Percentiles rank a stretch among this genome's conserved stretches.
phyloP scores from a whole-genome alignment of 2,329 filamentous ascomycete genomes.

The Leptodontidium sp. region DNA sequence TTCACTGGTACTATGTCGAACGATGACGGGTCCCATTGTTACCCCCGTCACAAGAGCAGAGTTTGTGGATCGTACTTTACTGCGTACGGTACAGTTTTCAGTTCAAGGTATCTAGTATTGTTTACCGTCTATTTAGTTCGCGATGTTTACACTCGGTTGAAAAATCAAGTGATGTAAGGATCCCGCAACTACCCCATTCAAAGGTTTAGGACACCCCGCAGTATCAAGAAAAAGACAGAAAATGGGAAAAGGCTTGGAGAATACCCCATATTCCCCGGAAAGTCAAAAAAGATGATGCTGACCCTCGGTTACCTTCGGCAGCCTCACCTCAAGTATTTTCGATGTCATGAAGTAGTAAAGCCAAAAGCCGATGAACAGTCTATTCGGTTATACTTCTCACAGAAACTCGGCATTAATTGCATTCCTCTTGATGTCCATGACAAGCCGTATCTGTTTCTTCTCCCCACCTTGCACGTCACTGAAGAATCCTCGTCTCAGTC shows the following conservation, averaged over 20 bases:
- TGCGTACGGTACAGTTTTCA: neutral
- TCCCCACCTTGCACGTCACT: neutral
- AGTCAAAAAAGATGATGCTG: neutral
- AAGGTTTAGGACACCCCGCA: neutral
- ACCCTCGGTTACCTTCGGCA: neutral
- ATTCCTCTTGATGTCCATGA: constrained; percentile 1
- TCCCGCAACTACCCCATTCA: neutral
- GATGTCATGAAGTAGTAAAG: neutral
- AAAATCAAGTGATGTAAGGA: neutral
- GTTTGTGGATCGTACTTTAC: neutral
- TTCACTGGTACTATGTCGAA: neutral
- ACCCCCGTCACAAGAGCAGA: neutral
- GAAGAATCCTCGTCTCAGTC: constrained; percentile 17
- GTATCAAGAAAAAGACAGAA: neutral
- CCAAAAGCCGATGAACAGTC: too few relatives aligned
- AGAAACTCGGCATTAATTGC: neutral
- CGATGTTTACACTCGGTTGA: neutral
- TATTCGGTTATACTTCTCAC: neutral
- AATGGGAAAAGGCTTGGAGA: neutral
- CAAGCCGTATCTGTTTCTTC: constrained; percentile 6
- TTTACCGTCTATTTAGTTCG: neutral
- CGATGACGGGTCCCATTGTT: too few relatives aligned
- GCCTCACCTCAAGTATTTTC: neutral
- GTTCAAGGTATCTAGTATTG: neutral
- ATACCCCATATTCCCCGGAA: too few relatives aligned